Conservation (phyloP, 1,284 basidiomycete genomes). For the Ceratorhiza oryzae-sativae region DNA sequence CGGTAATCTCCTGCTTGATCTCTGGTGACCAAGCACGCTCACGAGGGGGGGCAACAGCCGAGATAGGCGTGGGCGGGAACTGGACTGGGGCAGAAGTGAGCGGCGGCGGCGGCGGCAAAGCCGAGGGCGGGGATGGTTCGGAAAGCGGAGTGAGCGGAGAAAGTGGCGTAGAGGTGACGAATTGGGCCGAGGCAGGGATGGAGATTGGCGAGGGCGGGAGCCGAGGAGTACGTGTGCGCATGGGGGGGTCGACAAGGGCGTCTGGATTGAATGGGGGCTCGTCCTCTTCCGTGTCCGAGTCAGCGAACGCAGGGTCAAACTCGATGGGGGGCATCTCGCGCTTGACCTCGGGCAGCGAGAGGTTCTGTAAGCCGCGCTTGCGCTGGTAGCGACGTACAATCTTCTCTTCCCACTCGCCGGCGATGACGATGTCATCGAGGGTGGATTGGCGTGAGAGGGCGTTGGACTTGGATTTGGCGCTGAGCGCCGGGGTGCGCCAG, state of each 20-base stretch:
- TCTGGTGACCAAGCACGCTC: constrained; percentile 7
- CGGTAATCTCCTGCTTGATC: constrained; percentile 27
- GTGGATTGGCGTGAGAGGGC: constrained; percentile 34
- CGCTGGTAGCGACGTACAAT: constrained; percentile 29
- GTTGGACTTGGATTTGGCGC: constrained; percentile 23
- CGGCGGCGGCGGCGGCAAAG: not conserved
- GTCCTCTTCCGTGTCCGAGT: constrained; percentile 38
- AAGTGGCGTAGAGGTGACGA: constrained; percentile 12
- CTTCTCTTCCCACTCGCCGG: constrained; percentile 35
- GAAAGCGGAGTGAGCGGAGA: constrained; percentile 33
- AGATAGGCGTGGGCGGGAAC: not conserved
- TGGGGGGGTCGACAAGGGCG: constrained; percentile 21
- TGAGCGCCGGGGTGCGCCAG: constrained; percentile 21
- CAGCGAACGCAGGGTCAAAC: constrained; percentile 37
- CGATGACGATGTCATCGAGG: constrained; percentile 25
- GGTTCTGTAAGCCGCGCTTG: constrained; percentile 22
- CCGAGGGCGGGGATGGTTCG: not conserved
- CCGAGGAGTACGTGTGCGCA: constrained; percentile 8
- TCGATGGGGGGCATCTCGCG: constrained; percentile 37
- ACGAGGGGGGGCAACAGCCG: not conserved
- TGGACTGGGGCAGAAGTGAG: not conserved
- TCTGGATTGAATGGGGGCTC: constrained; percentile 8
- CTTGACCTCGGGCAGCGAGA: constrained; percentile 34
- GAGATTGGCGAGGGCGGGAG: constrained; percentile 28
- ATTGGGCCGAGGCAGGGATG: constrained; percentile 19